Conservation (phyloP, 495 filamentous ascomycete genomes). For the Hypomontagnella monticulosa region DNA sequence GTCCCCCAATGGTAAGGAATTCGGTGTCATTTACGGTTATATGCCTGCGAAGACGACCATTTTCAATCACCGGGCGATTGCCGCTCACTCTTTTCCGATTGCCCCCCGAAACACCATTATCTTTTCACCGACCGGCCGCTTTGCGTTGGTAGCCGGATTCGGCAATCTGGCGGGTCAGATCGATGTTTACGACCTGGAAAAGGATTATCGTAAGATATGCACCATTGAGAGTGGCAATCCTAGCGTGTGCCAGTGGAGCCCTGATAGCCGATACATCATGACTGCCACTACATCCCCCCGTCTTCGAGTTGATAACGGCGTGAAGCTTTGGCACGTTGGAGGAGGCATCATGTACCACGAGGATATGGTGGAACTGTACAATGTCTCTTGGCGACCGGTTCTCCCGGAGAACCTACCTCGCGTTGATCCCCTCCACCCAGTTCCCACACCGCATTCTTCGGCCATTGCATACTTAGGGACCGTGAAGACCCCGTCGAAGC, state of each 20-base stretch:
- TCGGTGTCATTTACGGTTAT: slow-evolving; percentile 95
- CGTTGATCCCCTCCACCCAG: slow-evolving; percentile 77
- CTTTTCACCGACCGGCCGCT: slow-evolving; percentile 93
- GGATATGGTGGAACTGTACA: slow-evolving; percentile 93
- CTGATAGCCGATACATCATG: slow-evolving; percentile 92
- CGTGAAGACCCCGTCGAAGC: slow-evolving; percentile 91
- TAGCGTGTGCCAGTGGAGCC: slow-evolving; percentile 95
- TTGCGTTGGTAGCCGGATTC: slow-evolving; percentile 93
- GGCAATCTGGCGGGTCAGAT: slow-evolving; percentile 97
- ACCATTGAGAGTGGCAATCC: slow-evolving; percentile 97
- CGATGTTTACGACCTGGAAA: slow-evolving; percentile 95
- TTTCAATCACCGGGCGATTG: slow-evolving; percentile 86
- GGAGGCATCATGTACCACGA: slow-evolving; percentile 93
- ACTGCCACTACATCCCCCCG: slow-evolving; percentile 96
- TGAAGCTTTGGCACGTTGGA: slow-evolving; percentile 93
- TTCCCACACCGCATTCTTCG: slow-evolving; percentile 85
- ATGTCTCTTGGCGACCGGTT: slow-evolving; percentile 89
- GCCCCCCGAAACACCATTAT: slow-evolving; percentile 91
- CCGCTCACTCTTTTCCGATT: slow-evolving; percentile 82
- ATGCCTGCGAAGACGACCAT: slow-evolving; percentile 98
- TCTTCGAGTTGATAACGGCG: slow-evolving; percentile 93
- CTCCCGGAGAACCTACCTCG: slow-evolving; percentile 65
- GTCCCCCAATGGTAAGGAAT: slow-evolving; percentile 96
- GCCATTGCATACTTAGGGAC: slow-evolving; percentile 83
- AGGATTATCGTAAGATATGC: slow-evolving; percentile 86